A percentile compares a stretch with the other conserved stretches of the same genome.
Conservation (phyloP, 768 basidiomycete species). For the Gloeostereum incarnatum region DNA sequence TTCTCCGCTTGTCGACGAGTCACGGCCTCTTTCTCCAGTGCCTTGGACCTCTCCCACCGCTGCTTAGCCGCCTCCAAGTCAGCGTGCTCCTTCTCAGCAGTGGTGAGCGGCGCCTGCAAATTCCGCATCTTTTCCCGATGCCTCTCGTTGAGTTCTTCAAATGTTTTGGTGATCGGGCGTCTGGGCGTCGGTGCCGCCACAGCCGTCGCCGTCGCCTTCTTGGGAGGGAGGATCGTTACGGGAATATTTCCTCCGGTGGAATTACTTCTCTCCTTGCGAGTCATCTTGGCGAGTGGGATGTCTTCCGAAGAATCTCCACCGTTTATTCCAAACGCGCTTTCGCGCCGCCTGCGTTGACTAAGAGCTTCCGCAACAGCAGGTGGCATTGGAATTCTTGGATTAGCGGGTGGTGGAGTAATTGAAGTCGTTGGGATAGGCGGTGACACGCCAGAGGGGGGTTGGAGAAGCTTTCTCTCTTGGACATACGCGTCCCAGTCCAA, state of each 20-base stretch:
- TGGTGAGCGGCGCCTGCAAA: constrained; percentile 79
- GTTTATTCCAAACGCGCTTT: constrained; percentile 50
- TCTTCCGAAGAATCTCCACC: constrained; percentile 39
- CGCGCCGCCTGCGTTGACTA: constrained; percentile 58
- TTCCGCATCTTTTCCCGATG: constrained; percentile 79
- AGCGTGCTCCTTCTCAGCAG: constrained; percentile 69
- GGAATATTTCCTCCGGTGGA: constrained; percentile 21
- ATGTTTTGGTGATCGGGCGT: constrained; percentile 54
- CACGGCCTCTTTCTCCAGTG: constrained; percentile 68
- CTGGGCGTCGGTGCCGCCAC: constrained; percentile 40
- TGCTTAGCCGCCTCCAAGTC: constrained; percentile 65
- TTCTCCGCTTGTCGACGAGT: constrained; percentile 65
- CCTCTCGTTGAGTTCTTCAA: constrained; percentile 80
- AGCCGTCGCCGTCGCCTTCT: constrained; percentile 23
- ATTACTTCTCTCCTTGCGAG: constrained; percentile 16
- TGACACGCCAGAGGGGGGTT: constrained; percentile 74
- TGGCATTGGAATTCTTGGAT: constrained; percentile 45
- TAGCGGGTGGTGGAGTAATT: constrained; percentile 18
- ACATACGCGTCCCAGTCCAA: constrained; percentile 87
- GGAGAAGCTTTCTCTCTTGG: constrained; percentile 74
- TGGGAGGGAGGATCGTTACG: constrained; percentile 39
- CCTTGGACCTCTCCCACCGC: constrained; percentile 77
- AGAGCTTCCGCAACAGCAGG: constrained; percentile 72
- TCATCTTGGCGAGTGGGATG: constrained; percentile 29
- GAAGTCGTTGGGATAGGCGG: constrained; percentile 67